These are phyloP conservation scores for Suillus americanus DNA, from an alignment of 768 basidiomycete genomes.

Conservation along the genomic window DNA sequence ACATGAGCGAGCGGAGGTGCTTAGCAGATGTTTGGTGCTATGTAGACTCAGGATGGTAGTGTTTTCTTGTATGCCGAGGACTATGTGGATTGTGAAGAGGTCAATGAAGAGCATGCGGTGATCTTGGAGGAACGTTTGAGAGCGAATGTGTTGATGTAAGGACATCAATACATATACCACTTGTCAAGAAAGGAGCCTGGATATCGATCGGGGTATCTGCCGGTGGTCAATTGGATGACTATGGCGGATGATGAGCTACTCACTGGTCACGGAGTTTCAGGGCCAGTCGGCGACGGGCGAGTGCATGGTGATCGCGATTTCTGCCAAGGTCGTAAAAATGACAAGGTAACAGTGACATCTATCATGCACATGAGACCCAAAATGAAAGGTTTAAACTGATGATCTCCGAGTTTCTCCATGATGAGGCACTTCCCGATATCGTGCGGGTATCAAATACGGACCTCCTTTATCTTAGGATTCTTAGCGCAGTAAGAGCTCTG, in stretches of 20 bases:
- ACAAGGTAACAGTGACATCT: not conserved
- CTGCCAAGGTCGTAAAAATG: not conserved
- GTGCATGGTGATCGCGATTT: too few relatives aligned
- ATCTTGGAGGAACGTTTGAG: not conserved
- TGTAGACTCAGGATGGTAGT: conserved; percentile 3
- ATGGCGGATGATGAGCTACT: not conserved
- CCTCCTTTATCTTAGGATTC: too few relatives aligned
- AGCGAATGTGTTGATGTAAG: not conserved
- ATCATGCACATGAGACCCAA: conserved; percentile 4
- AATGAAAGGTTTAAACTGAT: conserved; percentile 18
- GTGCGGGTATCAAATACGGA: conserved; percentile 16
- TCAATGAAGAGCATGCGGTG: not conserved
- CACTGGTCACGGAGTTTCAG: too few relatives aligned
- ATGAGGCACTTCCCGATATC: conserved; percentile 27
- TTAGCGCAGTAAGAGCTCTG: too few relatives aligned
- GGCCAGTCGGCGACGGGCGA: too few relatives aligned
- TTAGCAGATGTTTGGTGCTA: conserved; percentile 4
- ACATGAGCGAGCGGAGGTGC: conserved; percentile 9
- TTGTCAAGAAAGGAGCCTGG: conserved; percentile 5
- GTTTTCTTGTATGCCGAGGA: not conserved
- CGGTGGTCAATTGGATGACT: not conserved
- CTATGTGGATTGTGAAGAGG: conserved; percentile 4
- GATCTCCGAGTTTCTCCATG: conserved; percentile 29
- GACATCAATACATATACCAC: not conserved
- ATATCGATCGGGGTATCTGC: not conserved